phyloP scores from a whole-genome alignment of 768 basidiomycete species.

The Phaeotremella skinneri region DNA sequence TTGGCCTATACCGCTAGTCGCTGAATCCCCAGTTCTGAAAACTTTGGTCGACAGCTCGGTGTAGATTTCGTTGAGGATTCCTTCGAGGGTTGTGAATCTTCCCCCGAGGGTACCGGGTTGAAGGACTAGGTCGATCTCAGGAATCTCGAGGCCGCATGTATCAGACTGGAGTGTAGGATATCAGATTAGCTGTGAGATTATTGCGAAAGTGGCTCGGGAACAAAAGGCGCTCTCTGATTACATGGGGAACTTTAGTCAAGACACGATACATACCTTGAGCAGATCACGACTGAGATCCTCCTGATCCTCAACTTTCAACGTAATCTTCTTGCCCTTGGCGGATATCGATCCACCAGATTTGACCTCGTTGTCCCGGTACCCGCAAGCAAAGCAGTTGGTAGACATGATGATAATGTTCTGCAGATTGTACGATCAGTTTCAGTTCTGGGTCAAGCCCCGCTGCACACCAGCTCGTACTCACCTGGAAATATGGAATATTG shows the following conservation, averaged over 20 bases:
- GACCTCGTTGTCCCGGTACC: constrained; percentile 96
- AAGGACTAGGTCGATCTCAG: constrained; percentile 89
- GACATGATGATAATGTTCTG: constrained; percentile 98
- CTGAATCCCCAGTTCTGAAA: constrained; percentile 61
- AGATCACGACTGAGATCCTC: constrained; percentile 93
- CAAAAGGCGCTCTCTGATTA: neutral
- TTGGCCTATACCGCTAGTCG: constrained; percentile 46
- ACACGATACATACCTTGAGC: constrained; percentile 67
- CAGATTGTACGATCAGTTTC: neutral
- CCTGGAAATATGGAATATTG: constrained; percentile 96
- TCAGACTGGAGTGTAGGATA: constrained; percentile 68
- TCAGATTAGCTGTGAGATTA: constrained; percentile 1
- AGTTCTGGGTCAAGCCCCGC: neutral
- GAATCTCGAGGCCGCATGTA: constrained; percentile 80
- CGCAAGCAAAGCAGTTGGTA: constrained; percentile 90
- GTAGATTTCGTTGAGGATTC: constrained; percentile 88
- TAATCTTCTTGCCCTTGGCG: constrained; percentile 78
- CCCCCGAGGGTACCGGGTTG: constrained; percentile 93
- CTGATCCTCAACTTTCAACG: constrained; percentile 80
- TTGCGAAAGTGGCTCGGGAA: neutral
- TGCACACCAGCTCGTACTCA: constrained; percentile 46
- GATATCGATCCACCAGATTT: constrained; percentile 92
- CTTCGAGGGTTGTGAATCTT: constrained; percentile 95
- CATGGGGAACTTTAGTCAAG: neutral
- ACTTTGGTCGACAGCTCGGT: constrained; percentile 90